Evolutionary conservation across 73 alveolate genomes (phyloP), one percentile per base, ranked within the genome.

Genomic region (Paramecium tetraurelia): DNA sequence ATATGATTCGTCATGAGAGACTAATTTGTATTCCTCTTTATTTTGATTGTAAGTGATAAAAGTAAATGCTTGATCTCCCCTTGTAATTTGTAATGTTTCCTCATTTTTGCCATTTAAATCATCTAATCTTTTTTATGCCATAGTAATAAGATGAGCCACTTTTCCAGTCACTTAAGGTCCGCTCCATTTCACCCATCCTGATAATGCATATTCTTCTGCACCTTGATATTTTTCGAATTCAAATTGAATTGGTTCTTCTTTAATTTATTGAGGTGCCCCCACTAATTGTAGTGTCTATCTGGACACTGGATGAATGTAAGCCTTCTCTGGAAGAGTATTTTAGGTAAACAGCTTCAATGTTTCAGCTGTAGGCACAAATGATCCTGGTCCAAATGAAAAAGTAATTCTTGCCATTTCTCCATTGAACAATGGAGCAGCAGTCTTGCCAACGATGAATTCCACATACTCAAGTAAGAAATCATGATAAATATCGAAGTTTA

Each of bases 141-240:
- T 31, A 18, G 70, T 41, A 12, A 48, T 48, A 4, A 80, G 4
- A 80, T 80, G 70, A 44, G 46, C 43, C 0, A 80, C 40, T 44
- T 80, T 80, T 6, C 90, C 90, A 20, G 90, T 80, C 7, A 31
- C 72, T 12, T 5, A 11, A 12, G 72, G 70, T 24, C 90, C 90
- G 8, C 16, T 80, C 90, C 90, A 80, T 80, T 46, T 80, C 11
- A 80, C 44, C 90, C 90, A 80, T 3, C 90, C 90, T 44, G 90
- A 80, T 43, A 80, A 31, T 43, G 90, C 20, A 44, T 80, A 80
- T 80, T 80, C 90, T 80, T 80, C 43, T 3, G 75, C 90, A 7
- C 90, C 90, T 80, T 80, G 46, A 48, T 41, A 80, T 18, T 80
- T 80, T 38, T 80, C 75, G 29, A 80, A 80, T 44, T 48, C 43